Base-by-base conservation (phyloP, 2,329 filamentous ascomycete species). In the Saccharata proteae region DNA sequence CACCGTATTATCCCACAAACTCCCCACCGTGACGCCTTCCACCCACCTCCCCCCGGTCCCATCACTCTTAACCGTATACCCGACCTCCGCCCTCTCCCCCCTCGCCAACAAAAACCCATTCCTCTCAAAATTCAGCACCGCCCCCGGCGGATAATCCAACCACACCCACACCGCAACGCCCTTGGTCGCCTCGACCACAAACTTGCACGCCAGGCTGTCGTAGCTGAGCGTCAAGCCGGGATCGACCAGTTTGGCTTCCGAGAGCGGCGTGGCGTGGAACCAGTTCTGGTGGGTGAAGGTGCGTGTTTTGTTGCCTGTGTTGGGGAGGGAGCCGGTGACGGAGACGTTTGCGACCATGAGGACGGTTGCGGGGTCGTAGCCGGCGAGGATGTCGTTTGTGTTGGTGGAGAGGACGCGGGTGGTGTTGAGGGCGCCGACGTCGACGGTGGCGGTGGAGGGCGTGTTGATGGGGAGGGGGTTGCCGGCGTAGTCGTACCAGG, bases 161-260 rank as follows among this genome's bases (percentile, higher is more conserved):
- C 67, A 73, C 1, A 67, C 69, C 52, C 66, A 71, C 4, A 65
- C 54, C 3, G 67, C 64, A 1, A 69, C 55, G 0, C 64, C 67
- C 1, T 38, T 53, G 10, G 50, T 62, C 1, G 67, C 66, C 19
- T 56, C 54, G 1, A 71, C 59, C 0, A 54, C 62, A 38, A 70
- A 71, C 3, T 48, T 54, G 3, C 43, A 40, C 0, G 40, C 46
- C 1, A 37, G 19, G 0, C 42, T 39, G 26, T 55, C 38, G 31
- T 59, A 55, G 1, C 42, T 47, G 3, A 67, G 29, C 6, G 50
- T 38, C 2, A 73, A 35, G 0, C 61, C 57, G 0, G 69, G 69
- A 41, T 73, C 65, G 1, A 61, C 53, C 6, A 73, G 46, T 4
- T 52, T 35, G 0, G 69, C 56, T 5, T 58, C 47, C 3, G 62